phyloP scores from a whole-genome alignment of 495 filamentous ascomycete genomes.

The Hypoxylon lenormandii region DNA sequence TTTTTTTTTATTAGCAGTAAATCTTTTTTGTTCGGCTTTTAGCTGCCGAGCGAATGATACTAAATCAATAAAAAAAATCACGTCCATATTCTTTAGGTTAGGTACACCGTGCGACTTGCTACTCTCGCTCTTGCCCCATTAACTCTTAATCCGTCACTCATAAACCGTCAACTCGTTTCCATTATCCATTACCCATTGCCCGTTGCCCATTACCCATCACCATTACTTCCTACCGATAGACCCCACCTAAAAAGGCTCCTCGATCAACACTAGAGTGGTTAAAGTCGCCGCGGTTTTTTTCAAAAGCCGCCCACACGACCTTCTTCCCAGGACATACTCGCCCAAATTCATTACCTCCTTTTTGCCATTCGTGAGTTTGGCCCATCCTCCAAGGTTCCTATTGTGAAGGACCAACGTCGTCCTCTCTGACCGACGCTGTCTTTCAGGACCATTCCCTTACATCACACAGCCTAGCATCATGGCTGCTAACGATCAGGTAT shows the following conservation, averaged over 20 bases:
- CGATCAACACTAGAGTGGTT: slow-evolving; percentile 52
- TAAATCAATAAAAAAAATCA: slow-evolving; percentile 32
- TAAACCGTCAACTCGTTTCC: slow-evolving; percentile 5
- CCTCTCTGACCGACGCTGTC: slow-evolving; percentile 32
- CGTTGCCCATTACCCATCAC: slow-evolving; percentile 26
- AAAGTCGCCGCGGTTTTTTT: slow-evolving; percentile 50
- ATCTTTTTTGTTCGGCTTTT: slow-evolving; percentile 27
- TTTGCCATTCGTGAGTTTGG: slow-evolving; percentile 29
- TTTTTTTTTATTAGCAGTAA: slow-evolving; percentile 19
- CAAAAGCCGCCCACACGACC: slow-evolving; percentile 49
- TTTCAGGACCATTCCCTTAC: slow-evolving; percentile 29
- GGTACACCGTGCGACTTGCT: slow-evolving; percentile 41
- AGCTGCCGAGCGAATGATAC: slow-evolving; percentile 33
- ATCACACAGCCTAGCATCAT: slow-evolving; percentile 37
- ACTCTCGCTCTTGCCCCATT: slow-evolving; percentile 15
- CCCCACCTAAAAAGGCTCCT: slow-evolving; percentile 49
- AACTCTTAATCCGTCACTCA: slow-evolving; percentile 12
- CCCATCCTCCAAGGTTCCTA: slow-evolving; percentile 19
- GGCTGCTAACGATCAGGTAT: slow-evolving; percentile 50
- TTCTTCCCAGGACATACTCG: slow-evolving; percentile 39
- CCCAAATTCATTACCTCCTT: slow-evolving; percentile 28
- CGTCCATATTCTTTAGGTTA: too few relatives aligned
- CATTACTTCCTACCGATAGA: slow-evolving; percentile 47
- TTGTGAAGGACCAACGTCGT: slow-evolving; percentile 27
- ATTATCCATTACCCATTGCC: slow-evolving; percentile 27